Evolutionary conservation across 2,329 filamentous ascomycete genomes (phyloP).

Genomic region (Penicillium sp.): DNA sequence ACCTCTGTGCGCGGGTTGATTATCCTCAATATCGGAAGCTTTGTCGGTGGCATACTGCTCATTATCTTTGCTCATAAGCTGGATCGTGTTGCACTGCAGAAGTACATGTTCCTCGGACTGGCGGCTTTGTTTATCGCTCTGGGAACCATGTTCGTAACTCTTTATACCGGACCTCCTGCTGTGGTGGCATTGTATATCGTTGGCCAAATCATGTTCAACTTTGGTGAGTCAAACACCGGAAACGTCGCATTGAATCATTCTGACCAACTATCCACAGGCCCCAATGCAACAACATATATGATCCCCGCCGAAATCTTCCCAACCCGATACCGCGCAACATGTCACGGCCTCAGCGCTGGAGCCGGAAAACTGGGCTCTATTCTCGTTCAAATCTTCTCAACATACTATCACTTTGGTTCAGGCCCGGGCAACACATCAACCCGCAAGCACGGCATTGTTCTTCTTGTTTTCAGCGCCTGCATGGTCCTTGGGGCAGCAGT

Average conservation of each 20-base stretch:
- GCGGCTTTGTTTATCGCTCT: slow-evolving; percentile 45
- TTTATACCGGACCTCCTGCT: slow-evolving; percentile 35
- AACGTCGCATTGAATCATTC: not conserved
- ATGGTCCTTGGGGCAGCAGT: slow-evolving; percentile 44
- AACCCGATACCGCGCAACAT: slow-evolving; percentile 54
- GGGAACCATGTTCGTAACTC: slow-evolving; percentile 43
- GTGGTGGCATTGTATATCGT: slow-evolving; percentile 46
- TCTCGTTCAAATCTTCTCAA: slow-evolving; percentile 41
- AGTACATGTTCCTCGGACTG: slow-evolving; percentile 45
- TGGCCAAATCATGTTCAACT: slow-evolving; percentile 50
- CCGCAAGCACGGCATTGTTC: slow-evolving; percentile 39
- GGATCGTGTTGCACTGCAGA: slow-evolving; percentile 45
- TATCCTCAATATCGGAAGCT: slow-evolving; percentile 43
- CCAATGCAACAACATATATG: slow-evolving; percentile 45
- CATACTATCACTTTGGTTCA: slow-evolving; percentile 41
- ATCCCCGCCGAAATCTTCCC: slow-evolving; percentile 58
- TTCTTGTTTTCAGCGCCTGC: slow-evolving; percentile 42
- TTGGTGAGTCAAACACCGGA: slow-evolving; percentile 34
- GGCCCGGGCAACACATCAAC: slow-evolving; percentile 33
- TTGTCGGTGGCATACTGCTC: slow-evolving; percentile 42
- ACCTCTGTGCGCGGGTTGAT: slow-evolving; percentile 41
- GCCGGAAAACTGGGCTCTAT: slow-evolving; percentile 54
- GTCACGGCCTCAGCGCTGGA: slow-evolving; percentile 55
- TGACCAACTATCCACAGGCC: slow-evolving; percentile 24
- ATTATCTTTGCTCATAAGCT: slow-evolving; percentile 41